phyloP scores from a whole-genome alignment of 1,139 yeast genomes.

The Candida tetrigidarum region DNA sequence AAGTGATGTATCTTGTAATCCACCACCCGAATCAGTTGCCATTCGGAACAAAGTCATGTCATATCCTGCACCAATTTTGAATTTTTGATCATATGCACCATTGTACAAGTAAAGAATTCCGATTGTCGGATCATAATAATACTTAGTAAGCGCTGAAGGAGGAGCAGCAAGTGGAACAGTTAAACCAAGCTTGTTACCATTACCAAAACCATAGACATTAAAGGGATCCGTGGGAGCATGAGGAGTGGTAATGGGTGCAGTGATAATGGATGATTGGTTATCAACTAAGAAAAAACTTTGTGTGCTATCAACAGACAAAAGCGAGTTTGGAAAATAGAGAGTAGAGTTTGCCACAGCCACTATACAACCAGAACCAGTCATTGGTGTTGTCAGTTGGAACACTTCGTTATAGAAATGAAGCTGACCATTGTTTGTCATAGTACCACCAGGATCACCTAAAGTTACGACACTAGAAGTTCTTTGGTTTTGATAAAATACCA shows the following conservation, averaged over 20 bases:
- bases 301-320: constrained; percentile 19
- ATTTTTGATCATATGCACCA: constrained; percentile 17
- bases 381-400: constrained; percentile 27
- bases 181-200: constrained; percentile 31
- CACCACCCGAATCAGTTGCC: constrained; percentile 21
- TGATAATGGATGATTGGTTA: constrained; percentile 23
- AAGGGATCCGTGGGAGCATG: too few relatives aligned
- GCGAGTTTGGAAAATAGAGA: constrained; percentile 24
- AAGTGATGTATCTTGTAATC: constrained; percentile 14
- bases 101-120: constrained; percentile 26
- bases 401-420: constrained; percentile 31
- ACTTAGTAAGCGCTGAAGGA: constrained; percentile 15
- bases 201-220: constrained; percentile 37
- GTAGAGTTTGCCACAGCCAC: constrained; percentile 27
- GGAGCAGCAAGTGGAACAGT: constrained; percentile 21
- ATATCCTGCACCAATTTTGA: constrained; percentile 29
- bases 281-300: constrained; percentile 29
- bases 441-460: constrained; percentile 23
- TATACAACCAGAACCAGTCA: constrained; percentile 35
- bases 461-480: constrained; percentile 23
- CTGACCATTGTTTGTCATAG: constrained; percentile 32
- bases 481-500: constrained; percentile 26
- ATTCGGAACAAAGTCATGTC: constrained; percentile 16
- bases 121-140: constrained; percentile 18
- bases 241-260: constrained; percentile 21